These are phyloP conservation scores for Tylopilus vinaceipallidus DNA, from an alignment of 768 basidiomycete species.

Conservation along the genomic window DNA sequence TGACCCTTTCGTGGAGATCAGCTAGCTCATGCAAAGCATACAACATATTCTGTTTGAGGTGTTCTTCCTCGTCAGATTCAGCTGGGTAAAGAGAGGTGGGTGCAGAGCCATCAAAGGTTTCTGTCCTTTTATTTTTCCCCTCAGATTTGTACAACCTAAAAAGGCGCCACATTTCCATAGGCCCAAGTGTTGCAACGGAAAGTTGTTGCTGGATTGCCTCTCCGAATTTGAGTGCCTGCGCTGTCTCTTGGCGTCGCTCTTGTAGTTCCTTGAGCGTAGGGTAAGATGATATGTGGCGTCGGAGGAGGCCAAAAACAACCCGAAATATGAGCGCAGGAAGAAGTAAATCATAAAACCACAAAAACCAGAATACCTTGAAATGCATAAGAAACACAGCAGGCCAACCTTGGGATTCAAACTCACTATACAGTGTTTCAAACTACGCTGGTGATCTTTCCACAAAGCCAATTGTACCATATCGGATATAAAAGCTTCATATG, in stretches of 20 bases:
- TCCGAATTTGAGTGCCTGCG: constrained; percentile 51
- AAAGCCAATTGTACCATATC: constrained; percentile 44
- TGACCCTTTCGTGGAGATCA: constrained; percentile 62
- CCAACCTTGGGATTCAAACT: constrained; percentile 23
- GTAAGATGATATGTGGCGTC: constrained; percentile 49
- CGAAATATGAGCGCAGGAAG: constrained; percentile 49
- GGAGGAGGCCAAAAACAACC: constrained; percentile 47
- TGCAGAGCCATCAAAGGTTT: constrained; percentile 19
- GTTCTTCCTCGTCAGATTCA: constrained; percentile 31
- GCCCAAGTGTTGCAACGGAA: constrained; percentile 43
- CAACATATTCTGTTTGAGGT: constrained; percentile 43
- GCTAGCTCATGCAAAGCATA: constrained; percentile 45
- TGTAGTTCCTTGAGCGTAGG: constrained; percentile 54
- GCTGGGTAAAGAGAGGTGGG: background rate
- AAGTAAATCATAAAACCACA: constrained; percentile 62
- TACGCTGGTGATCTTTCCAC: constrained; percentile 52
- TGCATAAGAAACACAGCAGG: constrained; percentile 1
- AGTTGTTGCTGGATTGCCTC: constrained; percentile 47
- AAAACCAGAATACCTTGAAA: constrained; percentile 55
- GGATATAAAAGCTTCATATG: constrained; percentile 45
- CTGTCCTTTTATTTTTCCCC: constrained; percentile 33
- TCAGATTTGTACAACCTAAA: constrained; percentile 42
- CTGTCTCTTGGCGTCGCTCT: constrained; percentile 47
- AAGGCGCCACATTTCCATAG: constrained; percentile 54
- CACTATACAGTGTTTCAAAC: constrained; percentile 51